Conservation (phyloP, 495 filamentous ascomycete genomes). For the Hyaloscypha variabilis region DNA sequence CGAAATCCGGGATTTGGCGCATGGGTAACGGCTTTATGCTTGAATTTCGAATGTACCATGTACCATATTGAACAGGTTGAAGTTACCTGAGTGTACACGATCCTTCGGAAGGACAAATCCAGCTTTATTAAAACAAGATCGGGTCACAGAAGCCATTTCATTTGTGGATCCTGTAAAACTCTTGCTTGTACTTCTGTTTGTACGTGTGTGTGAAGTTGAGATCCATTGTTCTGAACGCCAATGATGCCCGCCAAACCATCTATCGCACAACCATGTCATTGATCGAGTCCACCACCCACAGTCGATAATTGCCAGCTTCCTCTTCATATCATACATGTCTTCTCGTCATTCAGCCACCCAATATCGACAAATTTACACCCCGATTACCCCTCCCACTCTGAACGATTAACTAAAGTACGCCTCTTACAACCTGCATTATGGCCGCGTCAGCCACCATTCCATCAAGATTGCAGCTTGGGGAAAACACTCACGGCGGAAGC, state of each 20-base stretch:
- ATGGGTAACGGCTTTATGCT: neutral
- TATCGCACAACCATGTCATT: slow-evolving; percentile 13
- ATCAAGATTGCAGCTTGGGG: slow-evolving; percentile 14
- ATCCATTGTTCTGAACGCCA: slow-evolving; percentile 28
- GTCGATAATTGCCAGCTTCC: neutral
- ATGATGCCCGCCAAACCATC: slow-evolving; percentile 19
- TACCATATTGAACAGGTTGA: slow-evolving; percentile 19
- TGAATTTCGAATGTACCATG: slow-evolving; percentile 16
- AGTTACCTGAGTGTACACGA: slow-evolving; percentile 22
- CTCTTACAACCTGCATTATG: slow-evolving; percentile 14
- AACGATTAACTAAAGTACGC: neutral
- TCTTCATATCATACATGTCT: neutral
- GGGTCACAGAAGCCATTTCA: neutral
- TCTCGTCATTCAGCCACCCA: neutral
- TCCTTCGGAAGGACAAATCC: slow-evolving; percentile 14
- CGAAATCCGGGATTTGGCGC: neutral
- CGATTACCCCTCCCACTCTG: neutral
- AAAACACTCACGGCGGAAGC: slow-evolving; percentile 65
- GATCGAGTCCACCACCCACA: neutral
- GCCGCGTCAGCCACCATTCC: slow-evolving; percentile 24
- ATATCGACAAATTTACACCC: slow-evolving; percentile 2
- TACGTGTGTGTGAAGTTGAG: slow-evolving; percentile 23
- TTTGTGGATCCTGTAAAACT: neutral
- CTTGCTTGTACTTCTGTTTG: neutral
- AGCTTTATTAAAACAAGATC: neutral